Base-by-base conservation (phyloP, 2,329 filamentous ascomycete genomes). In the Epichloe brachyelytri region DNA sequence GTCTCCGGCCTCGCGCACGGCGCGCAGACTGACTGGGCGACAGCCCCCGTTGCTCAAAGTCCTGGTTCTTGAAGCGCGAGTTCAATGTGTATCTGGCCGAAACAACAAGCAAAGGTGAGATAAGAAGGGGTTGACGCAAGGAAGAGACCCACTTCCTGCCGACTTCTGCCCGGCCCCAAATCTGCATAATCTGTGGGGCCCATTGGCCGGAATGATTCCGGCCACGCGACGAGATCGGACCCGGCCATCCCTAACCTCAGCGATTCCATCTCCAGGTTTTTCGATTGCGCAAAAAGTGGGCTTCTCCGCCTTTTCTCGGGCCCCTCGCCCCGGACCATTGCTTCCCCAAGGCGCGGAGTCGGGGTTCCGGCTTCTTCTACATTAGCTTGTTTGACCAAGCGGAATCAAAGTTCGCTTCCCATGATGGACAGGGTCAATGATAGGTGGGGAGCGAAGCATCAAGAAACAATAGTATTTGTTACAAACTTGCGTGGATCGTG, bases 131-230 rank as follows among this genome's bases (percentile, higher is more conserved):
- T 30, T 30, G 26, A 30, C 3, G n/a, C 26, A 43, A 46, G 17
- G 41, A 5, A 8, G 7, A 17, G 54, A 33, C 53, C 55, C 56
- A 55, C 56, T 45, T 47, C 39, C 39, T 58, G 53, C 59, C 60
- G 58, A 54, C 37, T 56, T 56, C 51, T 59, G 60, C 53, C 57
- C 57, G 58, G 54, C 54, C 54, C 53, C 34, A 34, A 50, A 51
- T 44, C 19, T 40, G 51, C 34, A 26, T 33, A 12, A 22, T 37
- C 38, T 37, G 51, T 50, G 53, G 60, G 57, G 53, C 44, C 51
- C 46, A 45, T 51, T 63, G 63, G 63, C 63, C 63, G 63, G 63
- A 65, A 65, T 48, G 2, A 47, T 65, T 65, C 63, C 63, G 63
- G 63, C 63, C 63, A 61, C 53, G 43, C 49, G 51, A 56, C 59